These are phyloP conservation scores for Aureobasidium sp. DNA, from an alignment of 2,329 filamentous ascomycete genomes.

Conservation along the genomic window DNA sequence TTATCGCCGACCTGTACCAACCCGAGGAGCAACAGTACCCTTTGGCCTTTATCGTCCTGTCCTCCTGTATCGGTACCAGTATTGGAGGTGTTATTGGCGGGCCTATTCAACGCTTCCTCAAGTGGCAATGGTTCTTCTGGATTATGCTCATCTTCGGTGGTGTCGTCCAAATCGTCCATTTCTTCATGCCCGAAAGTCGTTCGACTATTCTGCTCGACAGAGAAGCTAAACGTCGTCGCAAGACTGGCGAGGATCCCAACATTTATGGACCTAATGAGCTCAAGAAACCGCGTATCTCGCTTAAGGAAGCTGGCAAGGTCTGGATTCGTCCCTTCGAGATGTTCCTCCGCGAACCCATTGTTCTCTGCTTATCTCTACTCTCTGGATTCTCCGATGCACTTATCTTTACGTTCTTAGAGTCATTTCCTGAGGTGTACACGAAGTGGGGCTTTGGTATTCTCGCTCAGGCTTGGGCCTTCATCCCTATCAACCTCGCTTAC, in stretches of 20 bases:
- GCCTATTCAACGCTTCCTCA: slow-evolving; percentile 27
- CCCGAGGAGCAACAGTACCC: slow-evolving; percentile 50
- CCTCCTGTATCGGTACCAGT: slow-evolving; percentile 13
- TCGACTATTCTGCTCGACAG: slow-evolving; percentile 71
- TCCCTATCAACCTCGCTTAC: slow-evolving; percentile 54
- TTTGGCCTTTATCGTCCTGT: slow-evolving; percentile 38
- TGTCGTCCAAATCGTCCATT: slow-evolving; percentile 51
- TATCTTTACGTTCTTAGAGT: slow-evolving; percentile 71
- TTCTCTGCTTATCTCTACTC: slow-evolving; percentile 59
- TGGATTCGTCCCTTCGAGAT: slow-evolving; percentile 60
- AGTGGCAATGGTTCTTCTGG: slow-evolving; percentile 77
- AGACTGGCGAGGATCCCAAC: slow-evolving; percentile 40
- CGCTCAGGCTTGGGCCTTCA: slow-evolving; percentile 50
- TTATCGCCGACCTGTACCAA: slow-evolving; percentile 56
- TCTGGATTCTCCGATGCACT: slow-evolving; percentile 66
- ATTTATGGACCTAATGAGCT: slow-evolving; percentile 68
- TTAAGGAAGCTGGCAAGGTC: slow-evolving; percentile 37
- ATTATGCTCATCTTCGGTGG: slow-evolving; percentile 73
- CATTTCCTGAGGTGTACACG: slow-evolving; percentile 55
- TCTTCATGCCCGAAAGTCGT: slow-evolving; percentile 66
- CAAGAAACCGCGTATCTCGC: slow-evolving; percentile 26
- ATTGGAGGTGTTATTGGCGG: slow-evolving; percentile 13
- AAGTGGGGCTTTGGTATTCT: slow-evolving; percentile 53
- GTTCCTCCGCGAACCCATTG: slow-evolving; percentile 68
- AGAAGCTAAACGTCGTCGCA: slow-evolving; percentile 66